Base-by-base conservation (phyloP, 805 yeast species). In the Maudiozyma turicensis region DNA sequence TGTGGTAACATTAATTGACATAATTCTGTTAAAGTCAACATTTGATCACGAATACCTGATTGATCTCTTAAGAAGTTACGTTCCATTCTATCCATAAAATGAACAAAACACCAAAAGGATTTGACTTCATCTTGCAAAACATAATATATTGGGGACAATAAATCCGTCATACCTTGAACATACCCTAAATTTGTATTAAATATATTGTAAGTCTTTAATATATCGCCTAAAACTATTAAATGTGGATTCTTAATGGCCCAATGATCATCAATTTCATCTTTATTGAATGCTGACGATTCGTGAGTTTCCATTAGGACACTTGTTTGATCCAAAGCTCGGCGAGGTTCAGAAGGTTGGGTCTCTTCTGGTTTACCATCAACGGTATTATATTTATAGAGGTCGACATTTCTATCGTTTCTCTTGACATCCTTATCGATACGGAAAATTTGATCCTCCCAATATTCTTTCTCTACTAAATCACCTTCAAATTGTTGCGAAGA, bases 151-250 rank as follows among this genome's bases (percentile, higher is more conserved):
- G 97, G 97, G 0, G 96, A 84, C 37, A 93, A 70, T 46, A 93
- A 70, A 65, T 93, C 99, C 8, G 93, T 81, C 99, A 93, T 93
- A 1, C 99, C 99, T 69, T 93, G 99, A 15, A 93, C 96, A 60
- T 93, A 93, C 0, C 99, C 99, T 56, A 93, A 68, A 56, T 88
- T 84, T 43, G 71, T 73, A 64, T 93, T 90, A 63, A 82, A 76
- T 65, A 86, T 89, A 64, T 93, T 91, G 60, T 84, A 91, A 0
- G 97, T 86, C 49, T 89, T 73, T 39, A 93, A 72, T 52, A 93
- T 84, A 57, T 85, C 89, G 56, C 87, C 76, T 69, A 93, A 68
- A 46, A 70, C 75, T 52, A 78, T 73, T 50, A 93, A 70, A 65
- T 93, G 89, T 9, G 86, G 82, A 63, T 93, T 93, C 41, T 66